Conservation (phyloP, 2,329 filamentous ascomycete genomes). For the Neoscytalidium dimidiatum region DNA sequence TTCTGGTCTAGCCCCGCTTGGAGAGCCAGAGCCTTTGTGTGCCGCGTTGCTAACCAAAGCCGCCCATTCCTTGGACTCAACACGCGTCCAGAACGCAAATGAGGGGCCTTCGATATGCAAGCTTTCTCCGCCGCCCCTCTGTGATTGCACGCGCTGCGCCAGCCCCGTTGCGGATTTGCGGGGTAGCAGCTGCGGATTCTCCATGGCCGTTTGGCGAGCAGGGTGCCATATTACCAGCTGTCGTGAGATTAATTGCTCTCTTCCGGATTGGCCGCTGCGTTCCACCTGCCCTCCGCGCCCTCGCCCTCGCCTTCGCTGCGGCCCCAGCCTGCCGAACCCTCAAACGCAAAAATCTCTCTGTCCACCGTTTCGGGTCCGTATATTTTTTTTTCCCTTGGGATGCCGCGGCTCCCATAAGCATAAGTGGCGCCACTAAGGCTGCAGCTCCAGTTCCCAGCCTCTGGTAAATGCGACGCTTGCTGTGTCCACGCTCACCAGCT, state of each 20-base stretch:
- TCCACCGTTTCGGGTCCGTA: background rate
- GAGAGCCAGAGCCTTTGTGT: conserved; percentile 10
- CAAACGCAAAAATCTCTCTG: background rate
- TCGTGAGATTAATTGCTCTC: conserved; percentile 14
- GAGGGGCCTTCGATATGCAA: conserved; percentile 10
- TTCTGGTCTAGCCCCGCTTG: conserved; percentile 16
- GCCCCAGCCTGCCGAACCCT: background rate
- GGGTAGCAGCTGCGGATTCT: background rate
- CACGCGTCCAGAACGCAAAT: conserved; percentile 6
- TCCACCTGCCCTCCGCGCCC: background rate
- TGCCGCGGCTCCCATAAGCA: conserved; percentile 11
- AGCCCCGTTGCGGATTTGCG: background rate
- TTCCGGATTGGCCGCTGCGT: conserved; percentile 6
- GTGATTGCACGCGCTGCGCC: background rate
- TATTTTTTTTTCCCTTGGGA: background rate
- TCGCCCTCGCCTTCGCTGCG: background rate
- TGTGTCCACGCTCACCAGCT: background rate
- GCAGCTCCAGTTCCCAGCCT: background rate
- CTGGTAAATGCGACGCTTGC: conserved; percentile 10
- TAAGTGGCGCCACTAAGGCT: conserved; percentile 14
- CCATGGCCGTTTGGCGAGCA: background rate
- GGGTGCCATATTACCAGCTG: conserved; percentile 13
- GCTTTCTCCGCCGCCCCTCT: conserved; percentile 5
- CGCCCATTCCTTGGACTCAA: conserved; percentile 6
- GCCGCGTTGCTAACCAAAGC: conserved; percentile 13